A percentile compares a stretch with the other conserved stretches of the same genome.
These are phyloP conservation scores for Nicotiana tomentosiformis DNA, from an alignment of 257 asterid genomes.

Conservation along the genomic window DNA sequence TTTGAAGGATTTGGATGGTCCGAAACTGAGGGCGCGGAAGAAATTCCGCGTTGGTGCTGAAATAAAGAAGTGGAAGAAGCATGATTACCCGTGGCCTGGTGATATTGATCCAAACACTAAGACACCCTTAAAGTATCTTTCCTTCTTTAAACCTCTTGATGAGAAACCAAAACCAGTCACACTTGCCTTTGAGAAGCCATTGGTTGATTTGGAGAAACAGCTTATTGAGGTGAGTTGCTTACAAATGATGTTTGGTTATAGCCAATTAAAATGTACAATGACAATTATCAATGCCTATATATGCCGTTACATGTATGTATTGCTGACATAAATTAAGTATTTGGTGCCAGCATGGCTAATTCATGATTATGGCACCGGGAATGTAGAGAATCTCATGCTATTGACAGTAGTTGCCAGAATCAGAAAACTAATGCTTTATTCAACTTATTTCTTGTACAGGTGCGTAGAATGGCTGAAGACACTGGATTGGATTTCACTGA, in stretches of 20 bases:
- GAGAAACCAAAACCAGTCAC: slow-evolving; percentile 94
- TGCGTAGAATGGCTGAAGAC: slow-evolving; percentile 81
- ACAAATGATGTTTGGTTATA: slow-evolving; percentile 10
- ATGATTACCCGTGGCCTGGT: slow-evolving; percentile 76
- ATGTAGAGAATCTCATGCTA: background rate
- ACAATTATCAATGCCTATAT: slow-evolving; percentile 17
- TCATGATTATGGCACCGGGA: background rate
- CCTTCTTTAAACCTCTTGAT: slow-evolving; percentile 82
- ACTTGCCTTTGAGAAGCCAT: slow-evolving; percentile 87
- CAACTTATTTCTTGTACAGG: slow-evolving; percentile 32
- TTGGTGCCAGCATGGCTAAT: background rate
- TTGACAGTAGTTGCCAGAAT: background rate
- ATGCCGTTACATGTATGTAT: background rate
- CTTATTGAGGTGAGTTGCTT: slow-evolving; percentile 53
- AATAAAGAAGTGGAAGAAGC: slow-evolving; percentile 61
- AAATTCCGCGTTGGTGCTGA: slow-evolving; percentile 33
- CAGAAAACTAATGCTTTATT: background rate
- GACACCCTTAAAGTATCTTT: slow-evolving; percentile 81
- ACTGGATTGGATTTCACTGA: slow-evolving; percentile 85
- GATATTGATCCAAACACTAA: slow-evolving; percentile 76
- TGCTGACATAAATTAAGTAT: background rate
- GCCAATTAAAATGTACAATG: slow-evolving; percentile 13
- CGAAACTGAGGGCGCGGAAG: slow-evolving; percentile 15
- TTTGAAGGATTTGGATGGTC: slow-evolving; percentile 11
- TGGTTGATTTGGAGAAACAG: slow-evolving; percentile 65